Conservation (phyloP, 2,329 filamentous ascomycete species). For the Taxawa tesnikishii region DNA sequence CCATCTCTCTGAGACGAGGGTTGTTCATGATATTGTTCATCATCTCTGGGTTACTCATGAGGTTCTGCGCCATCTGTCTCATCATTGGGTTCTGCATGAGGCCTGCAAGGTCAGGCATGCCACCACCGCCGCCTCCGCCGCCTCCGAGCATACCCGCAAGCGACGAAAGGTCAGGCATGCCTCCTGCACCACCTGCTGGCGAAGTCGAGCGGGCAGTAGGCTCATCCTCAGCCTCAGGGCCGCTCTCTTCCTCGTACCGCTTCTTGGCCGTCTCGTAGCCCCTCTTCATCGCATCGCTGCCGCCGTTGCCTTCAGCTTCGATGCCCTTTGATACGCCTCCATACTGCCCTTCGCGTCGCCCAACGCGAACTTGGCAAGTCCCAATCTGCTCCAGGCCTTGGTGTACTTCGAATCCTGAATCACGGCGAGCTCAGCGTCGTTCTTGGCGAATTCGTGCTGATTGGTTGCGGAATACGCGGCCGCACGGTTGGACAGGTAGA, state of each 20-base stretch:
- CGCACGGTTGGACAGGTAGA: constrained; percentile 95
- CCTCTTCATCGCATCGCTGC: constrained; percentile 94
- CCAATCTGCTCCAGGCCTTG: constrained; percentile 91
- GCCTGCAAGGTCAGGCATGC: constrained; percentile 75
- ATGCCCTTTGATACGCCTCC: constrained; percentile 93
- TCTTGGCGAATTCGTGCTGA: constrained; percentile 71
- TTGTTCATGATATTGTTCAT: constrained; percentile 92
- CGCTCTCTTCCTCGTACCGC: constrained; percentile 68
- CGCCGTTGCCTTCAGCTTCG: constrained; percentile 84
- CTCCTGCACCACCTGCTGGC: constrained; percentile 23
- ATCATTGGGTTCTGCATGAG: constrained; percentile 99
- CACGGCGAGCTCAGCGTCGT: constrained; percentile 85
- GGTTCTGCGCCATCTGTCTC: constrained; percentile 86
- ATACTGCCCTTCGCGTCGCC: constrained; percentile 84
- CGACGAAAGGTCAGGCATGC: constrained; percentile 28
- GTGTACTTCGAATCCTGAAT: constrained; percentile 84
- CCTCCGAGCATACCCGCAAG: constrained; percentile 40
- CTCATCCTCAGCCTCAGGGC: constrained; percentile 24
- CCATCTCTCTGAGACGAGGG: constrained; percentile 78
- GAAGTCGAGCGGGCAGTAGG: constrained; percentile 16
- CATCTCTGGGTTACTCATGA: constrained; percentile 94
- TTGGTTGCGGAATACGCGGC: constrained; percentile 78
- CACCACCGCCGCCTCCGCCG: constrained; percentile 51
- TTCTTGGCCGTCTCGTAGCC: constrained; percentile 88
- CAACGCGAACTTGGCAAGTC: constrained; percentile 80